A percentile compares a stretch with the other conserved stretches of the same genome.
These are phyloP conservation scores for Sedum album DNA, from an alignment of 164 flowering plant genomes.

Conservation along the genomic window DNA sequence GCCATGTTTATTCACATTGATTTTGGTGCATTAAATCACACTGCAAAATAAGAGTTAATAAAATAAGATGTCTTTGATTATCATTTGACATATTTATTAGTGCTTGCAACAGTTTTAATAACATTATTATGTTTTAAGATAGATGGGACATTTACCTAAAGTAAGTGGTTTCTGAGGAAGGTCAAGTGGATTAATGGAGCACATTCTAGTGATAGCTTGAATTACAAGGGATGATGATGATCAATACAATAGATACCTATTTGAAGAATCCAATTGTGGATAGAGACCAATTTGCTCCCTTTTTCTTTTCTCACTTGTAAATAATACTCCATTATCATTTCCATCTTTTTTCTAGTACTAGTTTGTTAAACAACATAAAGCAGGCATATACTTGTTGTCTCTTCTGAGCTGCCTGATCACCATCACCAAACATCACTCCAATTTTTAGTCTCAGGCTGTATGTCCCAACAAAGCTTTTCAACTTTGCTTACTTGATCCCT, in stretches of 20 bases:
- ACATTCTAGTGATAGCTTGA: slow-evolving; percentile 1
- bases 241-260: background rate
- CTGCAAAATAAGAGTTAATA: no score
- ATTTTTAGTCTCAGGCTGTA: no score
- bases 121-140: background rate
- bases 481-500: background rate
- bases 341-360: background rate
- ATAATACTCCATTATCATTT: background rate
- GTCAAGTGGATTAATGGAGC: slow-evolving; percentile 4
- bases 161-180: background rate
- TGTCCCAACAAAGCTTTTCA: background rate
- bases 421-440: background rate
- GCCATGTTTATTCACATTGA: no score
- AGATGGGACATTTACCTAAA: background rate
- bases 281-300: background rate
- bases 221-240: background rate
- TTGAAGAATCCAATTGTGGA: background rate
- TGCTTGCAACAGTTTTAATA: background rate
- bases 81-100: no score
- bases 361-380: background rate
- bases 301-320: background rate
- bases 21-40: no score
- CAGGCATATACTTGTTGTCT: background rate
- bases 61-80: no score
- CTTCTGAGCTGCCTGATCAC: background rate